Evolutionary conservation across 352 stramenopile genomes (phyloP).

Genomic region (Globisporangium solare): DNA sequence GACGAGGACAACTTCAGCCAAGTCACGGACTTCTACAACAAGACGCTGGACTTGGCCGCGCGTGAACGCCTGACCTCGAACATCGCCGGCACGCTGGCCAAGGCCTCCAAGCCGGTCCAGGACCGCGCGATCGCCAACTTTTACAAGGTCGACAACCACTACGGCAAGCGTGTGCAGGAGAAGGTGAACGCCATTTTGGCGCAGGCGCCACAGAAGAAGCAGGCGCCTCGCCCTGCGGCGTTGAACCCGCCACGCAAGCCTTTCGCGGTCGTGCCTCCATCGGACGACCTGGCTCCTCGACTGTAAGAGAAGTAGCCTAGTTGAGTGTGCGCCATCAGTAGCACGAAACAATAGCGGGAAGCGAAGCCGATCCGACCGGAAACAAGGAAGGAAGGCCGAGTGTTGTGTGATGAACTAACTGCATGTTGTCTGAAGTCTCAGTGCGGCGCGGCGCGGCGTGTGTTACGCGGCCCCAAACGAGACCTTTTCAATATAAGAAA

Average conservation of each 20-base stretch:
- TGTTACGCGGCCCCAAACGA: too few relatives aligned
- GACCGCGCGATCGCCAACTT: conserved; percentile 87
- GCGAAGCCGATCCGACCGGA: too few relatives aligned
- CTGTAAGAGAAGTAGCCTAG: conserved; percentile 23
- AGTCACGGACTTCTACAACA: conserved; percentile 77
- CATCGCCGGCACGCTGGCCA: conserved; percentile 79
- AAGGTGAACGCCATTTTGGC: conserved; percentile 51
- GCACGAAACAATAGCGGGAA: too few relatives aligned
- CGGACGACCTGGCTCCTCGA: conserved; percentile 42
- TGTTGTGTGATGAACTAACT: too few relatives aligned
- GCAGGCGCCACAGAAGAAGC: conserved; percentile 16
- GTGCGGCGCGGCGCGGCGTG: too few relatives aligned
- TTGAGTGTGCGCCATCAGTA: background rate
- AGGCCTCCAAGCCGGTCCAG: conserved; percentile 80
- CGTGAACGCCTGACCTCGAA: conserved; percentile 83
- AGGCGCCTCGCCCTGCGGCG: conserved; percentile 23
- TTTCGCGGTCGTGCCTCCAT: conserved; percentile 45
- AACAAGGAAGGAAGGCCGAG: too few relatives aligned
- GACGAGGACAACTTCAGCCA: conserved; percentile 91
- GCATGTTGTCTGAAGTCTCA: too few relatives aligned
- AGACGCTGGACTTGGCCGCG: conserved; percentile 59
- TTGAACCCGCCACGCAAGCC: conserved; percentile 61
- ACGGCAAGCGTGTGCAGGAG: conserved; percentile 71
- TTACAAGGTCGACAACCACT: conserved; percentile 76
- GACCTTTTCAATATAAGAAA: too few relatives aligned